phyloP scores from a whole-genome alignment of 2,329 filamentous ascomycete species.

The Sarocladium strictum region DNA sequence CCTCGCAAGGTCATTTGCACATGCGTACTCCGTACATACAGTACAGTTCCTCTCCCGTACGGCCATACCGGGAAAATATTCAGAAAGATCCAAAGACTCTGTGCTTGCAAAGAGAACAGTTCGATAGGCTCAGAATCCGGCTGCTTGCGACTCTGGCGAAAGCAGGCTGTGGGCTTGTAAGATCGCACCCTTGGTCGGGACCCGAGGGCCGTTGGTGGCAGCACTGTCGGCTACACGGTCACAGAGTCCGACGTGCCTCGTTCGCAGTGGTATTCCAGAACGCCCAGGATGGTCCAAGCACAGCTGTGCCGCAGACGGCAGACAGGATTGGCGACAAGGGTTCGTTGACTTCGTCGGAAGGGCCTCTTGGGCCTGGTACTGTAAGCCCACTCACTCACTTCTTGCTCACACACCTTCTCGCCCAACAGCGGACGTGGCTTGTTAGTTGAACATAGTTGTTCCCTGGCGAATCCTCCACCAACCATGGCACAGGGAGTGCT shows the following conservation, averaged over 20 bases:
- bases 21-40: too few species aligned
- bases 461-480: neutral
- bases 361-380: neutral
- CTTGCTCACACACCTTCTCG: neutral
- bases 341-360: too few species aligned
- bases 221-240: constrained; percentile 1
- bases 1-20: too few species aligned
- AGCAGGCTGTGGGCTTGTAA: neutral
- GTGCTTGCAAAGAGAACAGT: too few species aligned
- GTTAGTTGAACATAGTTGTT: neutral
- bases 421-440: neutral
- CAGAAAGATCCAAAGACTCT: too few species aligned
- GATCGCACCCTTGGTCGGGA: neutral
- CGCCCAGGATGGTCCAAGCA: neutral
- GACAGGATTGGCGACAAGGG: constrained; percentile 2
- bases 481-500: neutral
- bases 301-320: constrained; percentile 6
- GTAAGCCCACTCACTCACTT: too few species aligned
- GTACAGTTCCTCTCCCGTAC: too few species aligned
- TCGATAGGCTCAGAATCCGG: too few species aligned
- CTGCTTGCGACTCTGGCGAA: neutral
- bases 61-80: too few species aligned
- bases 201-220: neutral
- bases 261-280: constrained; percentile 7
- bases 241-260: neutral